Evolutionary conservation across 1,284 basidiomycete species (phyloP).

Genomic region (Jaminaea rosea): DNA sequence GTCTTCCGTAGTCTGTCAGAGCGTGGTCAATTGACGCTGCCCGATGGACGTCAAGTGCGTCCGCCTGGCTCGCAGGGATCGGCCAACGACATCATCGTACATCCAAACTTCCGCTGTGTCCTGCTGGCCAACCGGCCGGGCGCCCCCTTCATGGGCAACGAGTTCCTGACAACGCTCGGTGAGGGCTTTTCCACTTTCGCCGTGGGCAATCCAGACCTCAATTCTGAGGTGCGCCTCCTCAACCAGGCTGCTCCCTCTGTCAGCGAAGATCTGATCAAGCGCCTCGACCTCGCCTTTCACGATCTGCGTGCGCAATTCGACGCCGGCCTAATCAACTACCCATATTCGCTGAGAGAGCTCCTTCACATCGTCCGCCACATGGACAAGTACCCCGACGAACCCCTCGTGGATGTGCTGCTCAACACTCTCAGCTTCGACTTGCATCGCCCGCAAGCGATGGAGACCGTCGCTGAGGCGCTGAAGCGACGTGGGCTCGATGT

Average conservation of each 20-base stretch:
- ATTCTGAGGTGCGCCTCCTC: constrained; percentile 44
- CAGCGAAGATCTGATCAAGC: constrained; percentile 26
- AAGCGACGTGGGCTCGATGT: constrained; percentile 33
- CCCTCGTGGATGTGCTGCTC: constrained; percentile 44
- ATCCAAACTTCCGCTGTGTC: constrained; percentile 47
- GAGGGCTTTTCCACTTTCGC: constrained; percentile 46
- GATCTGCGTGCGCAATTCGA: constrained; percentile 47
- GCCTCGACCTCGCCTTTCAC: constrained; percentile 45
- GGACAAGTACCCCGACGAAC: constrained; percentile 42
- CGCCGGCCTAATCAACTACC: constrained; percentile 41
- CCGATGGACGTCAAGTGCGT: constrained; percentile 43
- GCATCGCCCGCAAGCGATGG: constrained; percentile 45
- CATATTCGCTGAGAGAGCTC: constrained; percentile 47
- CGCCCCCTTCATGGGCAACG: constrained; percentile 45
- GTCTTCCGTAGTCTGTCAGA: constrained; percentile 47
- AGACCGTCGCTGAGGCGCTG: constrained; percentile 39
- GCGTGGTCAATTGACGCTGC: constrained; percentile 46
- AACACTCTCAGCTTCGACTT: constrained; percentile 48
- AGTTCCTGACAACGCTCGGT: constrained; percentile 46
- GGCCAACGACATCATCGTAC: constrained; percentile 32
- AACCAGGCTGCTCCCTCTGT: constrained; percentile 42
- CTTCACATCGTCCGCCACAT: constrained; percentile 48
- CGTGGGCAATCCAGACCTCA: constrained; percentile 46
- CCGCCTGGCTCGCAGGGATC: constrained; percentile 12
- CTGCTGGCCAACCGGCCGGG: constrained; percentile 48